phyloP scores from a whole-genome alignment of 140 eudicot genomes.

The Stevia rebaudiana region DNA sequence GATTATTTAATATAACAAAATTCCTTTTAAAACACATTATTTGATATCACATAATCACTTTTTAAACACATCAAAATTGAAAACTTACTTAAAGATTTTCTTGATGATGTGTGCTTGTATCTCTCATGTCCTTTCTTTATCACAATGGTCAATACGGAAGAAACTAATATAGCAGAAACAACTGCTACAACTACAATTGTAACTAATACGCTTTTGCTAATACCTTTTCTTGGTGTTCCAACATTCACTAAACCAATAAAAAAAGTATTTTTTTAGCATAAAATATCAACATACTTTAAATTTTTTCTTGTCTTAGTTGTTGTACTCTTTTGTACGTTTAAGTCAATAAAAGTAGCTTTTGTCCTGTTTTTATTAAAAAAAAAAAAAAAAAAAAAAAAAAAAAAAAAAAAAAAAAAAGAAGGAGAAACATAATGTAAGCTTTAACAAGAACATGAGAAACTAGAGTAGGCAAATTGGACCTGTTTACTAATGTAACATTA shows the following conservation, averaged over 20 bases:
- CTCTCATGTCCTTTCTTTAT: constrained; percentile 40
- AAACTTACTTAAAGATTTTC: constrained; percentile 43
- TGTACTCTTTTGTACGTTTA: background rate
- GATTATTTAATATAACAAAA: background rate
- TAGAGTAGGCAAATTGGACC: background rate
- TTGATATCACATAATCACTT: background rate
- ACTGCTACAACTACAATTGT: constrained; percentile 36
- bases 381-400: too few relatives aligned
- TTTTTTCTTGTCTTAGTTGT: background rate
- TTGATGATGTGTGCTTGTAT: constrained; percentile 35
- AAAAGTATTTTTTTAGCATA: background rate
- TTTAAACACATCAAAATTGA: background rate
- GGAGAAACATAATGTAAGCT: background rate
- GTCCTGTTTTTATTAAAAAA: background rate
- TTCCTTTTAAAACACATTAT: background rate
- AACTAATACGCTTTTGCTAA: constrained; percentile 41
- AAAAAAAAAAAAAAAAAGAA: too few relatives aligned
- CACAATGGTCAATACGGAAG: constrained; percentile 35
- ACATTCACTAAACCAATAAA: constrained; percentile 40
- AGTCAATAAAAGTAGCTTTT: background rate
- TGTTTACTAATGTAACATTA: background rate
- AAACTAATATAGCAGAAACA: constrained; percentile 32
- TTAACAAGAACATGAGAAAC: background rate
- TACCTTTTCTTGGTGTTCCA: constrained; percentile 31
- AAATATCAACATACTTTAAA: background rate